phyloP scores from a whole-genome alignment of 768 basidiomycete genomes.

The Agrocybe pediades region DNA sequence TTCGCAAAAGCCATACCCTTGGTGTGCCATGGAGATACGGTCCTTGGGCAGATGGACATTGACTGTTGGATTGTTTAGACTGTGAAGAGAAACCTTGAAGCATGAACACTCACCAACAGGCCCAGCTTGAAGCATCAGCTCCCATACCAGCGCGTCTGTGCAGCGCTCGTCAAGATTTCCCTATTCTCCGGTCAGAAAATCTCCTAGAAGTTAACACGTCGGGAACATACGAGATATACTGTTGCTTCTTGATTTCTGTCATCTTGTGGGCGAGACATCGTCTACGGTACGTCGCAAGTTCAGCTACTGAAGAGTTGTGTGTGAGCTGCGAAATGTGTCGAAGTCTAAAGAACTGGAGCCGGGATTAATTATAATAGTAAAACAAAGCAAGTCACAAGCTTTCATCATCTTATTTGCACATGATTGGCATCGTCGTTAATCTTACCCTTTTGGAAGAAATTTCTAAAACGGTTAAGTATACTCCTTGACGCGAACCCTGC shows the following conservation, averaged over 20 bases:
- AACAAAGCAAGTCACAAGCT: not conserved
- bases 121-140: conserved; percentile 98
- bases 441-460: conserved; percentile 9
- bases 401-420: conserved; percentile 5
- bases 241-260: conserved; percentile 93
- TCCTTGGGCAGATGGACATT: conserved; percentile 99
- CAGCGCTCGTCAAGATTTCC: conserved; percentile 97
- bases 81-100: not conserved
- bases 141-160: conserved; percentile 94
- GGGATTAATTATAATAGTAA: too few species aligned
- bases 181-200: conserved; percentile 29
- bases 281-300: too few species aligned
- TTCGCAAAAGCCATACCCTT: conserved; percentile 99
- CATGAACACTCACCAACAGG: conserved; percentile 78
- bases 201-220: not conserved
- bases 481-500: not conserved
- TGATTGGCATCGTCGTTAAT: conserved; percentile 1
- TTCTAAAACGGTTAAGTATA: conserved; percentile 4
- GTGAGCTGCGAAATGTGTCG: conserved; percentile 1
- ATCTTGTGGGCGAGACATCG: conserved; percentile 75
- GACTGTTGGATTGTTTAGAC: conserved; percentile 48
- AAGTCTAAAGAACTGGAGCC: too few species aligned
- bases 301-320: conserved; percentile 16
- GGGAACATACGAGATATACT: conserved; percentile 69
- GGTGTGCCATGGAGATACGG: conserved; percentile 96